A percentile compares a stretch with the other conserved stretches of the same genome.
Evolutionary conservation across 2,329 filamentous ascomycete genomes (phyloP).

Genomic region (Aspergillus neotritici): DNA sequence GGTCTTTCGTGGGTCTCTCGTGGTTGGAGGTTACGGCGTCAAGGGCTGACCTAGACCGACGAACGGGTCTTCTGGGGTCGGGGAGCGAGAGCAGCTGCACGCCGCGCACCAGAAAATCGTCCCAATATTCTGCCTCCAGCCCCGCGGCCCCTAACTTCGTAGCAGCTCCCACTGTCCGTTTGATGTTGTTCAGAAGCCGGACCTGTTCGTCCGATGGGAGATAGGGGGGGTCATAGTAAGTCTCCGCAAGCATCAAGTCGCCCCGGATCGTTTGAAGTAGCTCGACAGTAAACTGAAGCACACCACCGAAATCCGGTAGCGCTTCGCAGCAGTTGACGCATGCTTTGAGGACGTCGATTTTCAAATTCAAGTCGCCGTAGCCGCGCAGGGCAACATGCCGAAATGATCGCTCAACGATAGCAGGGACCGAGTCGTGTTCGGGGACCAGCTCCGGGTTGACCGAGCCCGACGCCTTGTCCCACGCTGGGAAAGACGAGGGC

Average conservation of each 20-base stretch:
- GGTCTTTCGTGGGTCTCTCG: constrained; percentile 53
- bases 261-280: constrained; percentile 71
- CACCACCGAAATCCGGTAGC: constrained; percentile 81
- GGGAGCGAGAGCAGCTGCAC: constrained; percentile 63
- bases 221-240: constrained; percentile 63
- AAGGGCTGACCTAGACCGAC: constrained; percentile 54
- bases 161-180: constrained; percentile 73
- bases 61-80: constrained; percentile 56
- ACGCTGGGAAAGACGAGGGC: constrained; percentile 30
- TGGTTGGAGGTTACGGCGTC: constrained; percentile 37
- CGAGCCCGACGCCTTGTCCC: constrained; percentile 24
- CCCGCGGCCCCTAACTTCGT: constrained; percentile 65
- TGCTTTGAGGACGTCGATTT: constrained; percentile 79
- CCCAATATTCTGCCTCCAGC: constrained; percentile 85
- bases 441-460: constrained; percentile 12
- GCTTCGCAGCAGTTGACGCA: constrained; percentile 94
- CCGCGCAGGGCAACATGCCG: constrained; percentile 41
- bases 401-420: constrained; percentile 42
- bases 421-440: constrained; percentile 33
- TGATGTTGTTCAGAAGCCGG: constrained; percentile 76
- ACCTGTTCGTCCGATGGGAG: constrained; percentile 79
- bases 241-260: constrained; percentile 65
- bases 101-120: constrained; percentile 82
- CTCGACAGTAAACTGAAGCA: constrained; percentile 81
- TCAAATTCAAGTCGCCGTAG: constrained; percentile 74